These are phyloP conservation scores for Penicillium aurantiogriseum DNA, from an alignment of 2,329 filamentous ascomycete species.

Conservation along the genomic window DNA sequence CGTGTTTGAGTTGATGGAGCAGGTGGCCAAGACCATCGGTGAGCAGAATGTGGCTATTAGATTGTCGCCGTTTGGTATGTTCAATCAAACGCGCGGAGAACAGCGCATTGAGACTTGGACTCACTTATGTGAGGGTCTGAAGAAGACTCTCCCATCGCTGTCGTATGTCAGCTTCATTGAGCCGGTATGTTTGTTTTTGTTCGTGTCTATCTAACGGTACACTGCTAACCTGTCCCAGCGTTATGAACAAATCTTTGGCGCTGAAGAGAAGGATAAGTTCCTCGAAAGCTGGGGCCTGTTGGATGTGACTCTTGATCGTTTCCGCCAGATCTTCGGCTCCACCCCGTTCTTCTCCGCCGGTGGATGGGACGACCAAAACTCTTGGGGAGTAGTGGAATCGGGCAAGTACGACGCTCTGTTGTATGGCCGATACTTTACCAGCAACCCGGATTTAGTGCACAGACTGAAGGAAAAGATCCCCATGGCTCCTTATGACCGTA, in stretches of 20 bases:
- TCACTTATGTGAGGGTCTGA: slow-evolving; percentile 51
- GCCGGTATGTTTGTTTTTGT: slow-evolving; percentile 35
- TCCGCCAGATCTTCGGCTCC: slow-evolving; percentile 52
- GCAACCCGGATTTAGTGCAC: slow-evolving; percentile 51
- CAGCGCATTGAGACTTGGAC: slow-evolving; percentile 56
- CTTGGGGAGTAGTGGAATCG: slow-evolving; percentile 50
- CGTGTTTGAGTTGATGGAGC: slow-evolving; percentile 54
- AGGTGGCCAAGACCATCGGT: slow-evolving; percentile 47
- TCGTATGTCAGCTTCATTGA: slow-evolving; percentile 59
- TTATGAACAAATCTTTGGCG: slow-evolving; percentile 54
- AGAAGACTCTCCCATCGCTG: slow-evolving; percentile 43
- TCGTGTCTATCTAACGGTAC: neutral
- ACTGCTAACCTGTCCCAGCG: slow-evolving; percentile 25
- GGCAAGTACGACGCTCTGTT: slow-evolving; percentile 50
- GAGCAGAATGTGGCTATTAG: slow-evolving; percentile 48
- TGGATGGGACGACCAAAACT: slow-evolving; percentile 54
- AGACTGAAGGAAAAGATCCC: slow-evolving; percentile 43
- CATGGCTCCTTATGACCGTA: slow-evolving; percentile 46
- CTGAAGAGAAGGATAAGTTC: slow-evolving; percentile 51
- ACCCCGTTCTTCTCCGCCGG: slow-evolving; percentile 58
- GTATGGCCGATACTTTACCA: slow-evolving; percentile 51
- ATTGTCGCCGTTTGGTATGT: slow-evolving; percentile 51
- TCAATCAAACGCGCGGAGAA: slow-evolving; percentile 52
- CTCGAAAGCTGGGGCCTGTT: slow-evolving; percentile 50
- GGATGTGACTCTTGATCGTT: slow-evolving; percentile 47